Conservation (phyloP, 805 yeast species). For the Sugiyamaella lignohabitans region DNA sequence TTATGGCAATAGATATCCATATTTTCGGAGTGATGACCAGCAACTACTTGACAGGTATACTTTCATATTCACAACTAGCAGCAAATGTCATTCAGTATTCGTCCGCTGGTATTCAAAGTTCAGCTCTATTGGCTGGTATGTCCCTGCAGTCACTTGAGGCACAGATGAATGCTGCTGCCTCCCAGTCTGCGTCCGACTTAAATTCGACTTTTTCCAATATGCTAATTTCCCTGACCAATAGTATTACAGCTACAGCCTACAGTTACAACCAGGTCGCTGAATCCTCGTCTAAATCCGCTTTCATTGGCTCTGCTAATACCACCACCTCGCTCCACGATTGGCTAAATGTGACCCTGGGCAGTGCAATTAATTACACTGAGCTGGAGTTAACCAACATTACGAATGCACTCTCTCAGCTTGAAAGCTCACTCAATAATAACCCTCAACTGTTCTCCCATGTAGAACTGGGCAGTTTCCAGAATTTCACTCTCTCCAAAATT, state of each 20-base stretch:
- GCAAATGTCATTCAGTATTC: neutral
- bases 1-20: slow-evolving; percentile 13
- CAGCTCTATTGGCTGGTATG: neutral
- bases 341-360: slow-evolving; percentile 1
- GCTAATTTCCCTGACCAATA: slow-evolving; percentile 1
- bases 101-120: neutral
- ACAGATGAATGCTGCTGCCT: slow-evolving; percentile 4
- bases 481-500: no score
- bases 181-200: slow-evolving; percentile 10
- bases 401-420: slow-evolving; percentile 9
- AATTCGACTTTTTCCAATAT: slow-evolving; percentile 14
- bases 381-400: slow-evolving; percentile 11
- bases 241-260: slow-evolving; percentile 6
- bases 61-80: neutral
- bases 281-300: slow-evolving; percentile 1
- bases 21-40: slow-evolving; percentile 1
- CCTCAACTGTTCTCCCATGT: neutral
- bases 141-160: slow-evolving; percentile 1
- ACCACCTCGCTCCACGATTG: slow-evolving; percentile 6
- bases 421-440: neutral
- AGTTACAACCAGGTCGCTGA: slow-evolving; percentile 8
- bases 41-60: neutral
- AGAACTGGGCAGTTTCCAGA: neutral
- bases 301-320: slow-evolving; percentile 9
- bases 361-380: slow-evolving; percentile 8